phyloP scores from a whole-genome alignment of 805 yeast species.

The Yamadazyma akitaensis region DNA sequence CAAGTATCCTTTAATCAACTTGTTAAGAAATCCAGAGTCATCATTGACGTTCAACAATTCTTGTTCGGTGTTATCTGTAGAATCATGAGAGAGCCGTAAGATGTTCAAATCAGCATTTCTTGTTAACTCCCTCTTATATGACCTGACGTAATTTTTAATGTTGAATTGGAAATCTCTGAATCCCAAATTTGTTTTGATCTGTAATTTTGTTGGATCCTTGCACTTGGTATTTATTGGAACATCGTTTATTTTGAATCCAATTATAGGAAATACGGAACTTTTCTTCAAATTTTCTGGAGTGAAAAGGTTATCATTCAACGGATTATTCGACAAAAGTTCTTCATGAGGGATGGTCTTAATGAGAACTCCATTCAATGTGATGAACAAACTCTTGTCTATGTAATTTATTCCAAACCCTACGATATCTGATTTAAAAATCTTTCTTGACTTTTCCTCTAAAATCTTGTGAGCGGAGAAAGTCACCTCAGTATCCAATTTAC shows the following conservation, averaged over 20 bases:
- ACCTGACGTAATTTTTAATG: slow-evolving; percentile 50
- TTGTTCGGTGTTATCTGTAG: slow-evolving; percentile 13
- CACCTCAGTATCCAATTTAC: slow-evolving; percentile 34
- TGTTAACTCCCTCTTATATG: slow-evolving; percentile 36
- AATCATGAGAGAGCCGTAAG: slow-evolving; percentile 18
- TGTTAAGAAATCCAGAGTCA: slow-evolving; percentile 26
- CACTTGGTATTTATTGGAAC: slow-evolving; percentile 28
- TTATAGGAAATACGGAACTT: slow-evolving; percentile 29
- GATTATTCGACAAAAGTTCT: slow-evolving; percentile 21
- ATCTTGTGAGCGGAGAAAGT: slow-evolving; percentile 25
- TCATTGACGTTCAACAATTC: slow-evolving; percentile 23
- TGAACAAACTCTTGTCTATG: slow-evolving; percentile 58
- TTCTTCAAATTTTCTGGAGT: slow-evolving; percentile 22
- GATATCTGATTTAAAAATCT: slow-evolving; percentile 42
- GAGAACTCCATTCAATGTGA: slow-evolving; percentile 75
- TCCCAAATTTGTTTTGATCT: slow-evolving; percentile 54
- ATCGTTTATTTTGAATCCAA: slow-evolving; percentile 31
- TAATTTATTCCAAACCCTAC: slow-evolving; percentile 86
- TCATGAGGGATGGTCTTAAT: slow-evolving; percentile 24
- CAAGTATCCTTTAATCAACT: slow-evolving; percentile 36
- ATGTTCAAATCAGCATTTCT: slow-evolving; percentile 18
- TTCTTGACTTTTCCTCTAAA: slow-evolving; percentile 11
- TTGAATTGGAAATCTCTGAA: slow-evolving; percentile 57
- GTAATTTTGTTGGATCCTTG: slow-evolving; percentile 17
- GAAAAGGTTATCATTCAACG: slow-evolving; percentile 21